Conservation (phyloP, 371 early-diverging fungal species). For the Rhizopus sp. region DNA sequence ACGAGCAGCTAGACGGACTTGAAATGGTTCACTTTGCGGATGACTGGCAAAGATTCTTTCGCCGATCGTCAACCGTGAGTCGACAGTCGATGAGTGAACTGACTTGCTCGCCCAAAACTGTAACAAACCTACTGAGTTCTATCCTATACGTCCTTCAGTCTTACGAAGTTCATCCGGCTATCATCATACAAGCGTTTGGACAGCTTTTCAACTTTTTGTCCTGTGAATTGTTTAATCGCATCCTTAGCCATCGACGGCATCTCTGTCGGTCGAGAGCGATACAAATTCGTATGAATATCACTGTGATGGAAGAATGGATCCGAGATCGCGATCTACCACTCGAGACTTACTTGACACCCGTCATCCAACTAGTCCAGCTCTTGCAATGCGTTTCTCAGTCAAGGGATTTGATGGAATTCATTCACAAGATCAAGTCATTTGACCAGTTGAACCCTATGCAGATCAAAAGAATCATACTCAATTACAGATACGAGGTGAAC, state of each 20-base stretch:
- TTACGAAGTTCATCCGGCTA: conserved; percentile 69
- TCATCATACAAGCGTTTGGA: conserved; percentile 68
- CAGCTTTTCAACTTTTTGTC: conserved; percentile 78
- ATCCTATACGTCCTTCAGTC: conserved; percentile 60
- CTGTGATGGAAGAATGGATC: conserved; percentile 83
- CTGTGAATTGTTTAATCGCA: conserved; percentile 80
- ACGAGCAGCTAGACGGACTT: conserved; percentile 73
- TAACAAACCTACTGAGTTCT: conserved; percentile 66
- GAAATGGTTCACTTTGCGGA: conserved; percentile 69
- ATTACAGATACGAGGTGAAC: conserved; percentile 86
- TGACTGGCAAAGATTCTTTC: conserved; percentile 52
- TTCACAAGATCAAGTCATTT: conserved; percentile 70
- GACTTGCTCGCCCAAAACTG: conserved; percentile 53
- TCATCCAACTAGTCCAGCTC: conserved; percentile 82
- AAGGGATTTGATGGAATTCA: conserved; percentile 65
- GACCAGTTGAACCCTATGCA: conserved; percentile 72
- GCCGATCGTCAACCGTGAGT: conserved; percentile 8
- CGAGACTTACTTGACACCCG: conserved; percentile 53
- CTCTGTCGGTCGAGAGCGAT: conserved; percentile 81
- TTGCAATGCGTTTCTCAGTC: conserved; percentile 79
- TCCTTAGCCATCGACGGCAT: conserved; percentile 72
- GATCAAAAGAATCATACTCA: conserved; percentile 65
- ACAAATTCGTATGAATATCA: conserved; percentile 84
- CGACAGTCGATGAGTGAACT: not conserved
- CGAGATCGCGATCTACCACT: conserved; percentile 57